Evolutionary conservation across 2,329 filamentous ascomycete genomes (phyloP), one percentile per base, ranked within the genome.

Genomic region (Monosporascus sp.): DNA sequence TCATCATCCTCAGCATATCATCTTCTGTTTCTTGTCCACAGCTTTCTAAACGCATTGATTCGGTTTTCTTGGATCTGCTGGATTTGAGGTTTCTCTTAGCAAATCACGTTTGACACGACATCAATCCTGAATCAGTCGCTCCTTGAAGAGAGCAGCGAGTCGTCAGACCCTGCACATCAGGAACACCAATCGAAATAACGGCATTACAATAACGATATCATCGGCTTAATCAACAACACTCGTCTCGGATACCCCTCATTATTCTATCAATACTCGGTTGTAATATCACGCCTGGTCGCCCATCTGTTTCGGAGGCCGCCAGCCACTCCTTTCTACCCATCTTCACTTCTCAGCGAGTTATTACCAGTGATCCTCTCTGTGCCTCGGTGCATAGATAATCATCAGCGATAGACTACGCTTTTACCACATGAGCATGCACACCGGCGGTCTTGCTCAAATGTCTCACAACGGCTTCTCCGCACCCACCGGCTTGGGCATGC

Each of bases 381-480:
- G 48, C 27, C 51, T 27, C 31, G 46, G 31, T 44, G 56, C 56
- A 53, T 37, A 55, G 57, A 61, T 61, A 31, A 51, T 54, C 59
- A 56, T 49, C 53, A 54, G 59, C 55, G 56, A 59, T 59, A 56
- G 49, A 56, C 58, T 31, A 52, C 36, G 55, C n/a, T 27, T 51
- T 52, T 56, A 52, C 64, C 68, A 26, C 22, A 46, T 75, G 77
- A 80, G 76, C 73, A 64, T 95, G 87, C 88, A 96, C 93, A 87
- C 93, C 84, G 93, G 93, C 83, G 91, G 91, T 94, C 90, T 96
- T 80, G 88, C 91, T 94, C 91, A 95, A 83, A 97, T 97, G 93
- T 90, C 91, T 78, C 93, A 91, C 80, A 90, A 86, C 80, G 83
- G 86, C 73, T 89, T 89, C 72, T 76, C 82, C 71, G 80, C 87